Base-by-base conservation (phyloP, 495 filamentous ascomycete genomes). In the Penicillium taxi region DNA sequence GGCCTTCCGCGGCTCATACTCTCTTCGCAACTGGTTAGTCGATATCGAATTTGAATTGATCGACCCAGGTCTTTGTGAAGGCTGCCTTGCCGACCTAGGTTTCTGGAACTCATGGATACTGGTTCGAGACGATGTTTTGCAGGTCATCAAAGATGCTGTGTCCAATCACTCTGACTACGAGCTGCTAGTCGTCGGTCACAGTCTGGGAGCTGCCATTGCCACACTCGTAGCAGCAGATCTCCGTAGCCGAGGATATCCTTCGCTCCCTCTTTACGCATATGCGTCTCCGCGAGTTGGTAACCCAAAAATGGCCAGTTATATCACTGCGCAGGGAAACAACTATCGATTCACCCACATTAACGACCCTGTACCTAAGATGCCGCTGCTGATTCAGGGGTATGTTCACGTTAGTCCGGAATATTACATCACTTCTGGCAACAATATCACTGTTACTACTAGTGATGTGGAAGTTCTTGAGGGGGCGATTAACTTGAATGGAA, bases 271-370 rank as follows among this genome's bases (percentile, higher is more conserved):
- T n/a, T 81, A 80, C 57, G 80, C 76, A 5, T 84, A 66, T 59
- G 81, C 80, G 41, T 64, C 75, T 18, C 81, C 81, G 6, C 77
- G 78, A 16, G 72, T 81, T 17, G 81, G 75, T 33, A 75, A 75
- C 47, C 27, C 43, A 1, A 57, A 60, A n/a, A 58, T 82, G 43
- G 70, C 66, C 39, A 45, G 61, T 23, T 75, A 64, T 49, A 64
- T 84, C 40, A 64, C 62, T 1, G 46, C 51, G n/a, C 72, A 77
- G 36, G 65, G 64, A 6, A 56, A 48, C 16, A 78, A 75, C 48
- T 82, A 61, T 53, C 77, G 81, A 44, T 67, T 82, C 36, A 84
- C 81, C 5, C 77, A 84, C 50, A 48, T 43, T 17, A 59, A 76
- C 47, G 81, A 86, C 59, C 76, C 75, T 1, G 70, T 84, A 1